phyloP scores from a whole-genome alignment of 2,329 filamentous ascomycete species.

The Zymoseptoria pseudotritici region DNA sequence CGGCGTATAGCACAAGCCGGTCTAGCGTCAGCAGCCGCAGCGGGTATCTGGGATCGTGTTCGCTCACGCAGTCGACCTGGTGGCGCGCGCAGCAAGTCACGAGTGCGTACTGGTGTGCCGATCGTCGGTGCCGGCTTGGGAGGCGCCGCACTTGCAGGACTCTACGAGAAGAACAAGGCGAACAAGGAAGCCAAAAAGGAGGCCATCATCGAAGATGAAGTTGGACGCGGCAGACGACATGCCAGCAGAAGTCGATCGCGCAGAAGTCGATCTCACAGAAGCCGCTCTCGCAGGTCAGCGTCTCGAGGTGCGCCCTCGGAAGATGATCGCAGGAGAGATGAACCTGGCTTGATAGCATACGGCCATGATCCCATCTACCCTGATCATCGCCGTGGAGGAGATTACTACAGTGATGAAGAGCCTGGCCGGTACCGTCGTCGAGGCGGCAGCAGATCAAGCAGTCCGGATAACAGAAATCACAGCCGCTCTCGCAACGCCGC shows the following conservation, averaged over 20 bases:
- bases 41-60: conserved; percentile 51
- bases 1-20: conserved; percentile 55
- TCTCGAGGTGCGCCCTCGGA: conserved; percentile 32
- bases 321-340: conserved; percentile 33
- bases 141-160: conserved; percentile 52
- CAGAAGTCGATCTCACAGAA: conserved; percentile 34
- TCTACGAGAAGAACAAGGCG: conserved; percentile 57
- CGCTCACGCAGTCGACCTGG: conserved; percentile 52
- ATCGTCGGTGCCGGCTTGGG: conserved; percentile 55
- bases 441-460: conserved; percentile 36
- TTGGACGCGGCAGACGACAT: conserved; percentile 20
- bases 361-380: conserved; percentile 55
- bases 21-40: conserved; percentile 54
- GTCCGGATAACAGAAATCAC: conserved; percentile 30
- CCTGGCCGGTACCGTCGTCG: conserved; percentile 36
- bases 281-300: conserved; percentile 28
- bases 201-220: conserved; percentile 31
- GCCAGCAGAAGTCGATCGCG: conserved; percentile 10
- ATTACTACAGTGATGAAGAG: conserved; percentile 33
- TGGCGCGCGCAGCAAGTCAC: conserved; percentile 46
- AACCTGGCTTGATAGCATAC: conserved; percentile 55
- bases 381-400: conserved; percentile 37
- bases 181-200: conserved; percentile 49
- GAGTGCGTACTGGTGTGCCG: conserved; percentile 50
- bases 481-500: conserved; percentile 43